Percentiles rank a stretch among this genome's conserved stretches.
Evolutionary conservation across 163 green algal genomes (phyloP).

Genomic region (Scenedesmus sp.): DNA sequence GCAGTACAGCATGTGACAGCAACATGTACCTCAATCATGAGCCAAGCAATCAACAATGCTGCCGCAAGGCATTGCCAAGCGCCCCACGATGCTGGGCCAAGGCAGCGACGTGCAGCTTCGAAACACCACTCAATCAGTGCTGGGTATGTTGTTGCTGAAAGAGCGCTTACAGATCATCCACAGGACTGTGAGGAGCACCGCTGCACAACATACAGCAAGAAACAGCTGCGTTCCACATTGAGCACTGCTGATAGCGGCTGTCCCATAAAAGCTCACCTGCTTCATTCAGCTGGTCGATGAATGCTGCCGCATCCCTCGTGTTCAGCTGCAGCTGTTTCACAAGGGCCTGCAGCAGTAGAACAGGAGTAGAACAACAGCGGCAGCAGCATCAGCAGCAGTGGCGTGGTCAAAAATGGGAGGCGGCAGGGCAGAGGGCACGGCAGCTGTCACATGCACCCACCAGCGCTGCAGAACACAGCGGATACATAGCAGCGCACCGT

Average conservation of each 20-base stretch:
- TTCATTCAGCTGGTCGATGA: slow-evolving; percentile 87
- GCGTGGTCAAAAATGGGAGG: not conserved
- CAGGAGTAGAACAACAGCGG: not conserved
- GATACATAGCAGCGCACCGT: not conserved
- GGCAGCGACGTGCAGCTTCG: too few species aligned
- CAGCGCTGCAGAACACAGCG: not conserved
- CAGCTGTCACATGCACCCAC: not conserved
- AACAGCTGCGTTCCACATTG: too few species aligned
- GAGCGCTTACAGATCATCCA: too few species aligned
- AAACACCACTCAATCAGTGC: too few species aligned
- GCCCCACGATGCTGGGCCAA: too few species aligned
- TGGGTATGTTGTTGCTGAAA: too few species aligned
- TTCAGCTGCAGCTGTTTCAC: slow-evolving; percentile 61
- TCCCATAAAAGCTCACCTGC: slow-evolving; percentile 57
- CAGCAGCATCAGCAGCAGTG: not conserved
- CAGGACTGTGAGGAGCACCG: too few species aligned
- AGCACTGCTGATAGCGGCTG: not conserved
- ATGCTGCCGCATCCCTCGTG: slow-evolving; percentile 63
- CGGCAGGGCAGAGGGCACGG: not conserved
- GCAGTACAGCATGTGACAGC: not conserved
- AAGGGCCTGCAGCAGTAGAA: slow-evolving; percentile 1
- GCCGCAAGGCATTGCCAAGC: too few species aligned
- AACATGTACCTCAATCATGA: not conserved
- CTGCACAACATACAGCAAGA: too few species aligned
- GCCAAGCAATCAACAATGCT: not conserved